These are phyloP conservation scores for Alternaria gaisen DNA, from an alignment of 2,329 filamentous ascomycete species.

Conservation along the genomic window DNA sequence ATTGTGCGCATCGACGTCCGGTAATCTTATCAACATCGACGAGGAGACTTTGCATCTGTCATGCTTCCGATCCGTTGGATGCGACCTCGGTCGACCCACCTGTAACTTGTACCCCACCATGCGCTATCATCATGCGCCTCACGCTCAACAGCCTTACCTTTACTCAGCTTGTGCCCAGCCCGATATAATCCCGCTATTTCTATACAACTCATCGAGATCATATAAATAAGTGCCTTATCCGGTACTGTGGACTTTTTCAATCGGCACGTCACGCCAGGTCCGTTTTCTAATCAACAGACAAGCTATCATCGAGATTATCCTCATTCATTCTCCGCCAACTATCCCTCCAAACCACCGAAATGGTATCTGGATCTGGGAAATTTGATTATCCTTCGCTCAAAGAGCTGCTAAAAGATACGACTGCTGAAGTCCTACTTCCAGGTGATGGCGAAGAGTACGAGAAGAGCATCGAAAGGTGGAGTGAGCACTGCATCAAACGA, in stretches of 20 bases:
- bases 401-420: conserved; percentile 27
- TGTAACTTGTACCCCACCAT: not conserved
- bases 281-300: not conserved
- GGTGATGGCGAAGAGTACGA: conserved; percentile 33
- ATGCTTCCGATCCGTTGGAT: not conserved
- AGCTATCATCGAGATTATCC: not conserved
- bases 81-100: not conserved
- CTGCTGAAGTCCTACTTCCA: conserved; percentile 34
- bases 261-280: not conserved
- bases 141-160: not conserved
- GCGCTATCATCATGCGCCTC: not conserved
- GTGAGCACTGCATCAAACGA: conserved; percentile 40
- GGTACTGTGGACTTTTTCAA: not conserved
- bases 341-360: not conserved
- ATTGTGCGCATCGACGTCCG: not conserved
- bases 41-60: not conserved
- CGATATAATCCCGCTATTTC: not conserved
- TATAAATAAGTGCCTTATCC: not conserved
- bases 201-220: not conserved
- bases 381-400: conserved; percentile 34
- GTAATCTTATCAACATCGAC: not conserved
- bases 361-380: conserved; percentile 16
- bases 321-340: too few relatives aligned
- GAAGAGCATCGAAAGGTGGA: conserved; percentile 40
- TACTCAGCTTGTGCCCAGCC: conserved; percentile 1